These are phyloP conservation scores for Aspergillus alliaceus DNA, from an alignment of 2,329 filamentous ascomycete genomes.

Conservation along the genomic window DNA sequence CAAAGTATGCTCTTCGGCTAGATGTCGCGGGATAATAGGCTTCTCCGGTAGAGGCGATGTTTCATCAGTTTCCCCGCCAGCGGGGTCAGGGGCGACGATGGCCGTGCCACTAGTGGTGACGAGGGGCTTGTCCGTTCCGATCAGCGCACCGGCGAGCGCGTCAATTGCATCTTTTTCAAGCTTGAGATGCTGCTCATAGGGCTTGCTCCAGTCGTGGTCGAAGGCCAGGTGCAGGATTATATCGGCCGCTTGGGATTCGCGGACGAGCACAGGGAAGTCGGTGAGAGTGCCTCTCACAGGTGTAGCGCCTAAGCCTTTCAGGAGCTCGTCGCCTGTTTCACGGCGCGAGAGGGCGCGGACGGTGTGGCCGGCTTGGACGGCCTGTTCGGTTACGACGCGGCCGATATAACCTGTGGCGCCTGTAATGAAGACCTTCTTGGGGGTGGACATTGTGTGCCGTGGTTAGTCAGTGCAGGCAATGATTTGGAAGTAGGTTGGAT, in stretches of 20 bases:
- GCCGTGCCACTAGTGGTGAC: slow-evolving; percentile 41
- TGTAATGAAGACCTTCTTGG: slow-evolving; percentile 39
- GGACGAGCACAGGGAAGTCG: slow-evolving; percentile 34
- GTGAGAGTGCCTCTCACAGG: slow-evolving; percentile 36
- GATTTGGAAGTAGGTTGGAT: too few relatives aligned
- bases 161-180: slow-evolving; percentile 37
- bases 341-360: slow-evolving; percentile 45
- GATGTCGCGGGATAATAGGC: slow-evolving; percentile 24
- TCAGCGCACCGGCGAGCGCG: slow-evolving; percentile 36
- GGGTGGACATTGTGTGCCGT: neutral
- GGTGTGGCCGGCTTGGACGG: slow-evolving; percentile 40
- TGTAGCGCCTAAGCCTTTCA: slow-evolving; percentile 34
- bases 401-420: slow-evolving; percentile 49
- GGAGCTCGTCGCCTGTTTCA: slow-evolving; percentile 26
- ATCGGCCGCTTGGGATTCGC: slow-evolving; percentile 34
- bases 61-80: slow-evolving; percentile 32
- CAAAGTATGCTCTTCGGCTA: slow-evolving; percentile 22
- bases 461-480: too few relatives aligned
- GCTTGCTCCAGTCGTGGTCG: slow-evolving; percentile 41
- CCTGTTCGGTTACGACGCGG: slow-evolving; percentile 37
- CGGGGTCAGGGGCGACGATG: slow-evolving; percentile 21
- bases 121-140: slow-evolving; percentile 34
- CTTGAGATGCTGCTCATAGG: slow-evolving; percentile 23
- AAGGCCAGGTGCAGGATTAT: slow-evolving; percentile 47
- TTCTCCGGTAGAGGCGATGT: slow-evolving; percentile 10